Evolutionary conservation across 257 asterid species (phyloP).

Genomic region (Petunia axillaris): DNA sequence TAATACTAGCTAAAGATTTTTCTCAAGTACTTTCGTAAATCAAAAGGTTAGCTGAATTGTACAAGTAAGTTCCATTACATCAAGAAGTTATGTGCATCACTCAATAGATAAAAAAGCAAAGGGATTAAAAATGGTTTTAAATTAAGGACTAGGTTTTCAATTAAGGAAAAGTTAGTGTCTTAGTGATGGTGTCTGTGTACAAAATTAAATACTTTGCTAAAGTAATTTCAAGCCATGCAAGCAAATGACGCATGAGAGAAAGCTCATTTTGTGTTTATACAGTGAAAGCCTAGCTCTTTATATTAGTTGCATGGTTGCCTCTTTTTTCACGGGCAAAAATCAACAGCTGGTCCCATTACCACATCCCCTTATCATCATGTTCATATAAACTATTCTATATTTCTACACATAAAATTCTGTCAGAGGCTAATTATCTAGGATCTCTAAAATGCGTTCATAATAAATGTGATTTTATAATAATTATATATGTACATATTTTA

Average conservation of each 20-base stretch:
- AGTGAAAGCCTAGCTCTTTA: background rate
- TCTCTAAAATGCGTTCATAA: too few species aligned
- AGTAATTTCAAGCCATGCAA: conserved; percentile 10
- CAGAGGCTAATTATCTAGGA: too few species aligned
- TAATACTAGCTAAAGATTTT: background rate
- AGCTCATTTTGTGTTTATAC: too few species aligned
- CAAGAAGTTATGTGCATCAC: conserved; percentile 19
- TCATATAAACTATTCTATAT: background rate
- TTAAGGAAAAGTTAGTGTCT: background rate
- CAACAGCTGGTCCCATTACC: background rate
- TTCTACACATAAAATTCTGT: background rate
- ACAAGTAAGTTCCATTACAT: background rate
- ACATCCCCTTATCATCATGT: background rate
- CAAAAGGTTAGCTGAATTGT: conserved; percentile 4
- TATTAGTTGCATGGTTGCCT: conserved; percentile 1
- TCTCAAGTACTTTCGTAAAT: background rate
- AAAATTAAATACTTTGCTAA: background rate
- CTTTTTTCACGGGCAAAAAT: background rate
- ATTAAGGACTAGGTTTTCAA: background rate
- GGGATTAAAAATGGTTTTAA: background rate
- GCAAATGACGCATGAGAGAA: conserved; percentile 8
- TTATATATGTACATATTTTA: too few species aligned
- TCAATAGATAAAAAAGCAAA: background rate
- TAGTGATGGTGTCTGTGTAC: background rate
- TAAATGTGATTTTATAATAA: too few species aligned